Base-by-base conservation (phyloP, 2,329 filamentous ascomycete genomes). In the Emmonsiellopsis sp. region DNA sequence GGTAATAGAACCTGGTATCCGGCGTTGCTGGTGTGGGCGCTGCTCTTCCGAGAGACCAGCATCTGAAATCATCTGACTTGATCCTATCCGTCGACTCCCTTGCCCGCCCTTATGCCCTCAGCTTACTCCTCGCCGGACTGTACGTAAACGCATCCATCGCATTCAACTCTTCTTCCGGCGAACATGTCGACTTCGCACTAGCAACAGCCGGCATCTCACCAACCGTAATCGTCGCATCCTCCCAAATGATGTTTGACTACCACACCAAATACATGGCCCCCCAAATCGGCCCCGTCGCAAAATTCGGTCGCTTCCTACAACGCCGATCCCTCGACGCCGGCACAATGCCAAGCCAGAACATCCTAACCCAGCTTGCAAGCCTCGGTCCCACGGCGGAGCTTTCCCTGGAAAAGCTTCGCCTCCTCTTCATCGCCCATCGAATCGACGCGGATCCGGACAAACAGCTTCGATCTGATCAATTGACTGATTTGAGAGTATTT, bases 51-150 rank as follows among this genome's bases (percentile, higher is more conserved):
- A 79, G 83, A 31, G 78, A 77, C 44, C 87, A 95, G 64, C 85
- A 88, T 56, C 75, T 96, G 56, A 81, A 74, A 17, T 77, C 84
- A 1, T 79, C 82, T 2, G 93, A 98, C 63, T 77, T 95, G 6
- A 87, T 98, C 65, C 79, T 97, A 11, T 85, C 91, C 0, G 88
- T 87, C 45, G 89, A 94, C 61, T 83, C 86, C 5, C 82, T 97
- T 45, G 84, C 86, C 6, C 82, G 86, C 61, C 84, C 85, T 0
- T 92, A 94, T 71, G 82, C 89, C 1, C 79, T 97, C 31, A 81
- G 84, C 52, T 77, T 94, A 55, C 89, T 89, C 0, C 77, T 98
- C 54, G 83, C 86, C 1, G 90, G 91, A 0, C 79, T 98, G 7
- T 95, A 84, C 71, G 86, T 83, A 21, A 93, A 95, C 66, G 79